phyloP scores from a whole-genome alignment of 257 asterid species.

The Solanum commersonii region DNA sequence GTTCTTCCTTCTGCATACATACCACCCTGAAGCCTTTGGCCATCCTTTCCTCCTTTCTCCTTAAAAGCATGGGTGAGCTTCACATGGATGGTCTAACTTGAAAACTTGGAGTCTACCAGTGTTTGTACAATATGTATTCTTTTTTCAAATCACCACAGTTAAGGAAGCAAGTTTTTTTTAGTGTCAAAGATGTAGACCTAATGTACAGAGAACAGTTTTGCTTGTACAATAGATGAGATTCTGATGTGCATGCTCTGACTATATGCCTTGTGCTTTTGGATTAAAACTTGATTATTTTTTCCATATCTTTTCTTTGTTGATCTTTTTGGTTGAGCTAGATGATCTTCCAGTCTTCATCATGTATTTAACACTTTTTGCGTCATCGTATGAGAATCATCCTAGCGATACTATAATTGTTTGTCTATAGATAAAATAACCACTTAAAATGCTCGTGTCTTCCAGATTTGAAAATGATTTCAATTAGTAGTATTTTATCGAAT shows the following conservation, averaged over 20 bases:
- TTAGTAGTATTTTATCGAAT: not conserved
- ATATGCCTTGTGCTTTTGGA: no score
- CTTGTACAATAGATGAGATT: constrained; percentile 3
- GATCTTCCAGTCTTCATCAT: not conserved
- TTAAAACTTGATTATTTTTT: not conserved
- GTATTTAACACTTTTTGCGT: not conserved
- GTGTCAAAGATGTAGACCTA: not conserved
- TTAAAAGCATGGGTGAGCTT: not conserved
- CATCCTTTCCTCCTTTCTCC: not conserved
- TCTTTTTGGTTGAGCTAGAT: not conserved
- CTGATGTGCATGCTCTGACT: no score
- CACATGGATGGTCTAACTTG: not conserved
- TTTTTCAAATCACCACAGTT: not conserved
- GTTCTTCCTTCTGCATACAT: constrained; percentile 83
- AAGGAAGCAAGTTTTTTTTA: not conserved
- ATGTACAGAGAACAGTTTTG: not conserved
- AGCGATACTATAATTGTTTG: not conserved
- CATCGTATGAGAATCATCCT: not conserved
- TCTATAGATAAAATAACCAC: not conserved
- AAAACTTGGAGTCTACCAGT: not conserved
- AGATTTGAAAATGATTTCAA: not conserved
- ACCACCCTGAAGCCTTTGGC: constrained; percentile 34
- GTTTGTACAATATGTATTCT: constrained; percentile 2
- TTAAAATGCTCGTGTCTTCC: not conserved
- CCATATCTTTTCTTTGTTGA: not conserved